These are phyloP conservation scores for Prunus kanzakura DNA, from an alignment of 306 rosid genomes.

Conservation along the genomic window DNA sequence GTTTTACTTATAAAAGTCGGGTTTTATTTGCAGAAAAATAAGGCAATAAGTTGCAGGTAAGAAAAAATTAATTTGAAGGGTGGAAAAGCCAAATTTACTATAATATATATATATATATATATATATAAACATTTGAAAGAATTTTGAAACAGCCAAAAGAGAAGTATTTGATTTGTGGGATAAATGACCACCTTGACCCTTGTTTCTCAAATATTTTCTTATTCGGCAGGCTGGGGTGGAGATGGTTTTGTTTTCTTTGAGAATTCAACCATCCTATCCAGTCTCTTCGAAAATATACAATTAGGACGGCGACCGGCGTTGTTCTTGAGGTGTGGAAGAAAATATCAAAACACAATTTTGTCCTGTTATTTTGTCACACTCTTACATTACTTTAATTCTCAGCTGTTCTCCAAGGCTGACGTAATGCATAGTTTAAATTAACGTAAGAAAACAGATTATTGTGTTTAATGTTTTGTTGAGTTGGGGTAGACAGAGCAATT, in stretches of 20 bases:
- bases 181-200: not conserved
- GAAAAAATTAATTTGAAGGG: too few species aligned
- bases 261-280: not conserved
- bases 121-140: too few species aligned
- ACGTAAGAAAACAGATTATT: not conserved
- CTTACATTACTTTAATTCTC: not conserved
- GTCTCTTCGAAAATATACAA: not conserved
- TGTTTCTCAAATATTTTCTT: too few species aligned
- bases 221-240: not conserved
- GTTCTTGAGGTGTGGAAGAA: not conserved
- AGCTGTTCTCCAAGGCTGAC: not conserved
- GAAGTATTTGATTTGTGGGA: not conserved
- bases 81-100: too few species aligned
- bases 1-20: too few species aligned
- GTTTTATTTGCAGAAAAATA: too few species aligned
- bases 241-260: not conserved
- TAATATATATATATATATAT: too few species aligned
- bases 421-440: not conserved
- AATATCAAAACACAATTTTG: not conserved
- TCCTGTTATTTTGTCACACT: not conserved
- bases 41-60: too few species aligned
- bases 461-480: constrained; percentile 1
- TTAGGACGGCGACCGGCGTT: constrained; percentile 8
- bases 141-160: too few species aligned
- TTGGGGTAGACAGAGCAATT: not conserved